phyloP scores from a whole-genome alignment of 2,329 filamentous ascomycete genomes.

The Ophiostoma himal-ulmi region DNA sequence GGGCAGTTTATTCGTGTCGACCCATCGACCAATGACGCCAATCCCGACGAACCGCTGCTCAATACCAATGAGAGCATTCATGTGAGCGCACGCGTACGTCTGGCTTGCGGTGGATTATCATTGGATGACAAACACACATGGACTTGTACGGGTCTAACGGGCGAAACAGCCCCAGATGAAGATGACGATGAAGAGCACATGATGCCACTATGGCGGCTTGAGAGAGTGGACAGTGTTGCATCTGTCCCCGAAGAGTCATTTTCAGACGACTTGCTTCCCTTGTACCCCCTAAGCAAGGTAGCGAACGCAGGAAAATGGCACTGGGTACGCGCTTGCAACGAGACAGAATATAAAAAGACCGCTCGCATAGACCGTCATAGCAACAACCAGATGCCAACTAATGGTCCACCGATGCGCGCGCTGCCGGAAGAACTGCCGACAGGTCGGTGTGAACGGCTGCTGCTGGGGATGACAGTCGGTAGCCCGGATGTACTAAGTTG shows the following conservation, averaged over 20 bases:
- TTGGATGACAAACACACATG: conserved; percentile 35
- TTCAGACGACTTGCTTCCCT: not conserved
- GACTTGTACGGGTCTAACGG: conserved; percentile 30
- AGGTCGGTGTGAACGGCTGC: conserved; percentile 33
- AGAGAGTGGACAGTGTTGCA: conserved; percentile 22
- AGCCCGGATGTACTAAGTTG: conserved; percentile 23
- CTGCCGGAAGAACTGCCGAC: conserved; percentile 34
- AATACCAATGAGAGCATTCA: conserved; percentile 38
- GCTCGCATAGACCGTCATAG: conserved; percentile 8
- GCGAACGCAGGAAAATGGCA: conserved; percentile 31
- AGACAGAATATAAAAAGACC: conserved; percentile 21
- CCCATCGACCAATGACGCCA: conserved; percentile 34
- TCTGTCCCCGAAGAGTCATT: conserved; percentile 14
- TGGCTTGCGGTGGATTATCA: conserved; percentile 30
- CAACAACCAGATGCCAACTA: conserved; percentile 17
- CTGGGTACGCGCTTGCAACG: conserved; percentile 30
- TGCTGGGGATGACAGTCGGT: conserved; percentile 24
- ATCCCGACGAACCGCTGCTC: conserved; percentile 34
- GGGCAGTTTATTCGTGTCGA: conserved; percentile 36
- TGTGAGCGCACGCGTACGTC: conserved; percentile 30
- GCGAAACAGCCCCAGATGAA: conserved; percentile 1
- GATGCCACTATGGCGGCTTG: conserved; percentile 30
- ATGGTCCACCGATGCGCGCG: conserved; percentile 16
- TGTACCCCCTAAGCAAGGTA: conserved; percentile 28
- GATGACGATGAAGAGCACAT: conserved; percentile 12